Base-by-base conservation (phyloP, 257 asterid species). In the Nicotiana paniculata region DNA sequence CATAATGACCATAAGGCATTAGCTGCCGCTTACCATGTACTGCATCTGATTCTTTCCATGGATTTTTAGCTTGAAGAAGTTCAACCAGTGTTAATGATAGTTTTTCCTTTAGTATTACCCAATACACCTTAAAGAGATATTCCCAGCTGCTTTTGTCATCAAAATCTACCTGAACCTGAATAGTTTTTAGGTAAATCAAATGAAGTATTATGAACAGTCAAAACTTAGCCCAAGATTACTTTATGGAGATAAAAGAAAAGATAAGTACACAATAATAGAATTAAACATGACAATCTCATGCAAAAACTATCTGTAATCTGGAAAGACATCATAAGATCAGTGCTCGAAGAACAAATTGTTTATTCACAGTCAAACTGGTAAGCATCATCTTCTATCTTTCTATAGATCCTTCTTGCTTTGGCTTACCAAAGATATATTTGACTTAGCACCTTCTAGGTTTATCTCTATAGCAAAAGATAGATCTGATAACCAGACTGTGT, bases 61-160 rank as follows among this genome's bases (percentile, higher is more conserved):
- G 95, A 13, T 80, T 89, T 82, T 85, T 89, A 53, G 97, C 98
- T 86, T 90, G 94, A 68, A 85, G 84, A 81, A 95, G 93, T 87
- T 95, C 98, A 79, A 69, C 79, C 39, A 90, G 62, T 30, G 94
- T 93, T 84, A 95, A 86, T 0, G 95, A 92, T 63, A 92, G 81
- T 68, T 88, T 88, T 79, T 88, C 93, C 81, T 90, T 93, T 84
- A 95, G 86, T 85, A 46, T 59, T 77, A 90, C 87, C 99, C 99
- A 95, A 83, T 95, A 95, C 72, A 91, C 89, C 87, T 95, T 93
- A 89, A 95, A 95, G 83, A 95, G 97, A 90, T 95, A 92, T 82
- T 95, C 99, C 97, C 98, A 95, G 90, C 98, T 93, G 59, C 80
- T 83, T 82, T 85, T 82, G 89, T 95, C 99, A 83, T 95, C 98